Percentiles rank a stretch among this genome's conserved stretches.
Evolutionary conservation across 2,329 filamentous ascomycete genomes (phyloP).

Genomic region (Exophiala lecanii-corni): DNA sequence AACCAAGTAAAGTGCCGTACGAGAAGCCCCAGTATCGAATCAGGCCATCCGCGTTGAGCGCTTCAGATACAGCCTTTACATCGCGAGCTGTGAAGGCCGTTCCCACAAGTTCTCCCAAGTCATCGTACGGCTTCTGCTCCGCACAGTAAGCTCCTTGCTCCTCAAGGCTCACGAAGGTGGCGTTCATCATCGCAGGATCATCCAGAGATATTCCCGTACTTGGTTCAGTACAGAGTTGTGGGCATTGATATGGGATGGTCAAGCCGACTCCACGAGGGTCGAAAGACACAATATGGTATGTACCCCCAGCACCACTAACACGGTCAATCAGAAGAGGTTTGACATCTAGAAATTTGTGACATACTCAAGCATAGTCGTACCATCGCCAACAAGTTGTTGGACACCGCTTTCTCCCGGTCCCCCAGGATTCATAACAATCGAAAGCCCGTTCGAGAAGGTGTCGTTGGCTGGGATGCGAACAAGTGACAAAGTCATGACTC

Average conservation of each 20-base stretch:
- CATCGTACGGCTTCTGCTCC: background rate
- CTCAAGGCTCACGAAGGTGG: background rate
- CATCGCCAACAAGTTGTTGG: background rate
- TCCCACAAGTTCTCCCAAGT: conserved; percentile 32
- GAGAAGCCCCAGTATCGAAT: conserved; percentile 27
- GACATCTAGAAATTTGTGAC: too few species aligned
- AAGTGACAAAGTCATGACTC: conserved; percentile 21
- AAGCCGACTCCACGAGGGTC: conserved; percentile 30
- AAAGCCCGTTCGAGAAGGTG: conserved; percentile 7
- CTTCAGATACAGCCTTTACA: conserved; percentile 24
- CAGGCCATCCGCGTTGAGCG: background rate
- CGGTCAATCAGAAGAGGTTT: background rate
- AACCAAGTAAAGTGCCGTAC: conserved; percentile 33
- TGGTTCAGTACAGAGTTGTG: background rate
- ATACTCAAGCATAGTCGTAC: background rate
- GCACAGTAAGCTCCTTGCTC: conserved; percentile 5
- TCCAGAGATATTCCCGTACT: background rate
- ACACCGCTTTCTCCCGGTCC: conserved; percentile 10
- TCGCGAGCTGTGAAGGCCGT: conserved; percentile 44
- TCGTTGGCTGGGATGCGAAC: conserved; percentile 22
- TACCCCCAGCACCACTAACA: conserved; percentile 9
- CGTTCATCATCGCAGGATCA: conserved; percentile 5
- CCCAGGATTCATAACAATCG: conserved; percentile 22
- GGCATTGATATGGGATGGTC: conserved; percentile 8
- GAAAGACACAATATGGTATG: conserved; percentile 29